Percentiles rank a stretch among this genome's conserved stretches.
Conservation (phyloP, 2,329 filamentous ascomycete genomes). For the Ophiostoma tasmaniense region DNA sequence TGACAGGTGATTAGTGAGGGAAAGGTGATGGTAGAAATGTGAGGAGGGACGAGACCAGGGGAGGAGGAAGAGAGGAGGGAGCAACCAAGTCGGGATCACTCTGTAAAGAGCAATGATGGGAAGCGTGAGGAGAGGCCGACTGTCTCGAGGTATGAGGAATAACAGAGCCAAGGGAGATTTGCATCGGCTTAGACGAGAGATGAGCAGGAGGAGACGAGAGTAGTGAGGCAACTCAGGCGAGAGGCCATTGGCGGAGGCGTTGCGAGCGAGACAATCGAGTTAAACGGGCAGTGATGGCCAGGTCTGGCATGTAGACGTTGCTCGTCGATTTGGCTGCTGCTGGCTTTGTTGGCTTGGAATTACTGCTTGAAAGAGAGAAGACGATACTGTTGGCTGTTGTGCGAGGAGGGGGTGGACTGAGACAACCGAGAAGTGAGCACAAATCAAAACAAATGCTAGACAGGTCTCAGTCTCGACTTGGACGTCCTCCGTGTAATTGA, state of each 20-base stretch:
- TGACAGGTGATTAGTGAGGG: not conserved
- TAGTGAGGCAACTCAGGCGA: not conserved
- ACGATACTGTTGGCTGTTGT: not conserved
- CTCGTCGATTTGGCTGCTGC: not conserved
- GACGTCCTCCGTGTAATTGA: not conserved
- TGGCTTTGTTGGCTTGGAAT: not conserved
- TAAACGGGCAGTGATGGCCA: not conserved
- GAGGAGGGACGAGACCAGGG: not conserved
- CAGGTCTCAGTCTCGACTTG: not conserved
- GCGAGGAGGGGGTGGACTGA: not conserved
- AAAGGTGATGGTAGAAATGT: not conserved
- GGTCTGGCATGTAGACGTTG: slow-evolving; percentile 3
- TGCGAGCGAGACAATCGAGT: not conserved
- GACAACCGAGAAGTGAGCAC: not conserved
- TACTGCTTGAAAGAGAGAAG: not conserved
- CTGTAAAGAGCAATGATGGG: not conserved
- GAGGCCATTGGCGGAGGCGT: not conserved
- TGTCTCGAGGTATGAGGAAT: not conserved
- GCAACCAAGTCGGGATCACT: not conserved
- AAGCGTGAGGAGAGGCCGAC: not conserved
- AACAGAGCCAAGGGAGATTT: not conserved
- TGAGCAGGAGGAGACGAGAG: not conserved
- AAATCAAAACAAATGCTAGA: not conserved
- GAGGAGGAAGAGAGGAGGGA: not conserved
- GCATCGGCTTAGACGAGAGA: not conserved